Conservation (phyloP, 78 protist genomes). For the Protostelium mycophagum region DNA sequence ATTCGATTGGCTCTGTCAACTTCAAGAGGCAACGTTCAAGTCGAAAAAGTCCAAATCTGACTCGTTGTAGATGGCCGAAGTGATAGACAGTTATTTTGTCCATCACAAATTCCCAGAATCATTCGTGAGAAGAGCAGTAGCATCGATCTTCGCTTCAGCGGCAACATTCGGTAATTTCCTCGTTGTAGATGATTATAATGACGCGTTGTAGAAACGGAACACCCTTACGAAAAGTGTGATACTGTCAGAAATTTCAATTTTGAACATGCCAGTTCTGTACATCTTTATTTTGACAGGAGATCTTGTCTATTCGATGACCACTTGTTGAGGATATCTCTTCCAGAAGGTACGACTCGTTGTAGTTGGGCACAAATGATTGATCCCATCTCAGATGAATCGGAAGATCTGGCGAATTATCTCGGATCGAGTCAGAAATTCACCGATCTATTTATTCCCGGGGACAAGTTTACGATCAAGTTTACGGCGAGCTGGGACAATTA, state of each 20-base stretch:
- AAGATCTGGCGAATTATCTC: neutral
- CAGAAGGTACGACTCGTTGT: no score
- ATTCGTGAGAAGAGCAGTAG: neutral
- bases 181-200: neutral
- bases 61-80: neutral
- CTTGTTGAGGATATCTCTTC: neutral
- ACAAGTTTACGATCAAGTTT: neutral
- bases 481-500: neutral
- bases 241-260: neutral
- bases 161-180: neutral
- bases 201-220: neutral
- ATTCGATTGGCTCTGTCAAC: no score
- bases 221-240: neutral
- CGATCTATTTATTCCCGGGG: neutral
- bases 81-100: neutral
- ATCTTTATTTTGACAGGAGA: neutral
- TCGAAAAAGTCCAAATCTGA: no score
- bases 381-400: neutral
- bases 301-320: neutral
- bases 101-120: neutral
- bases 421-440: neutral
- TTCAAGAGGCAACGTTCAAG: no score
- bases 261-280: neutral
- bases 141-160: neutral
- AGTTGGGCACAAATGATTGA: no score